phyloP scores from a whole-genome alignment of 345 rosid species.

The Lepidium aucheri region DNA sequence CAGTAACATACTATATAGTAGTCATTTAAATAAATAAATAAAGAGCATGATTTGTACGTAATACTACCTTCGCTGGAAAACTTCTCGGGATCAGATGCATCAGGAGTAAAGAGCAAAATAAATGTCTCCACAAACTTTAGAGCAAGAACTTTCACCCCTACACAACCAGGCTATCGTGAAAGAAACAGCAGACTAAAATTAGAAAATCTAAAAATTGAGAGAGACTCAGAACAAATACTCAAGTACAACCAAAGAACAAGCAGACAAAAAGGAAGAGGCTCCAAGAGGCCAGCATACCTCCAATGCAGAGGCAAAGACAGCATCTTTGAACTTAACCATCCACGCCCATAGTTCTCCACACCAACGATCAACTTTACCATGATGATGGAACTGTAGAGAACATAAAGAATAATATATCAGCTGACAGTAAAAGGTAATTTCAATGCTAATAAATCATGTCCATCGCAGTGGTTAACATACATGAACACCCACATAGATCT shows the following conservation, averaged over 20 bases:
- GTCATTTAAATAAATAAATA: not conserved
- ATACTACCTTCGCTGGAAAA: slow-evolving; percentile 71
- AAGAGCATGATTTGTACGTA: not conserved
- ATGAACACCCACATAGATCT: slow-evolving; percentile 1
- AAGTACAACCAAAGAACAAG: not conserved
- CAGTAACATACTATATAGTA: not conserved
- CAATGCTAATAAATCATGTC: not conserved
- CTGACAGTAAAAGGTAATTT: not conserved
- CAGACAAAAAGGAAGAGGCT: not conserved
- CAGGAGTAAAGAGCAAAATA: slow-evolving; percentile 68
- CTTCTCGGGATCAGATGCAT: slow-evolving; percentile 52
- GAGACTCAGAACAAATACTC: slow-evolving; percentile 7
- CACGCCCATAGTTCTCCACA: slow-evolving; percentile 76
- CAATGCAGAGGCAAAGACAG: slow-evolving; percentile 47
- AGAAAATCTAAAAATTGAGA: slow-evolving; percentile 2
- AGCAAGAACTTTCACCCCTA: slow-evolving; percentile 67
- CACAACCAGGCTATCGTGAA: slow-evolving; percentile 59
- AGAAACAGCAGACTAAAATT: slow-evolving; percentile 10
- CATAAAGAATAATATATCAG: slow-evolving; percentile 8
- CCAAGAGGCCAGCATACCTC: slow-evolving; percentile 42
- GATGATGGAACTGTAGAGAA: slow-evolving; percentile 44
- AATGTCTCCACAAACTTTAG: slow-evolving; percentile 85
- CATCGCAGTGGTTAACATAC: not conserved
- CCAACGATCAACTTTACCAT: slow-evolving; percentile 69
- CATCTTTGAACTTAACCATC: slow-evolving; percentile 78